Base-by-base conservation (phyloP, 2,329 filamentous ascomycete species). In the Curvularia eragrostidis region DNA sequence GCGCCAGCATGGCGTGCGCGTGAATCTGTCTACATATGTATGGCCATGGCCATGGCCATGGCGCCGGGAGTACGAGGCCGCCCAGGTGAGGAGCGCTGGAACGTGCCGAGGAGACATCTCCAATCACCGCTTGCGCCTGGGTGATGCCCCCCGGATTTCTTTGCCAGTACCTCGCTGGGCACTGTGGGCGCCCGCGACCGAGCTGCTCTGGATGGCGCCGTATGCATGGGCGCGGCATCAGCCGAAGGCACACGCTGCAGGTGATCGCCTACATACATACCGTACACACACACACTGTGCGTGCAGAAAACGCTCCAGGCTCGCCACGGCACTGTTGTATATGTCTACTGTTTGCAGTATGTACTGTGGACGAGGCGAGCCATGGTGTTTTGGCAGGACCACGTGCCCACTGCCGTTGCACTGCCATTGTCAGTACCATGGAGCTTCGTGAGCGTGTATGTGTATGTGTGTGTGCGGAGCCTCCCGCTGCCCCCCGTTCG, bases 21-120 rank as follows among this genome's bases (percentile, higher is more conserved):
- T 54, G 38, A 44, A 48, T 47, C 41, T n/a, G 19, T 46, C 21
- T 24, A 36, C 15, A n/a, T 36, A 7, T 15, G 32, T 36, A 36
- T n/a, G n/a, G n/a, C n/a, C n/a, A n/a, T n/a, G n/a, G n/a, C n/a
- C n/a, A n/a, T n/a, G 52, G 38, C 44, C 36, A 53, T 60, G 49
- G 50, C 36, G 38, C 39, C 50, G 49, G 58, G 43, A 34, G 52
- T 47, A 55, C 48, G 28, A 54, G 49, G 51, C 61, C 59, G 63
- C 64, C 65, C 59, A 65, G 59, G 62, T 67, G 69, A 69, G 69
- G 67, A 71, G 63, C 42, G 57, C 38, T 51, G 57, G 53, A 50
- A 57, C 56, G 59, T 65, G 57, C 68, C 67, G 67, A 66, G 59
- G 61, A 57, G 54, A 55, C 53, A 60, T 67, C 62, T 70, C 71